Evolutionary conservation across 371 early-diverging fungal genomes (phyloP).

Genomic region (Rhizopus delemar): DNA sequence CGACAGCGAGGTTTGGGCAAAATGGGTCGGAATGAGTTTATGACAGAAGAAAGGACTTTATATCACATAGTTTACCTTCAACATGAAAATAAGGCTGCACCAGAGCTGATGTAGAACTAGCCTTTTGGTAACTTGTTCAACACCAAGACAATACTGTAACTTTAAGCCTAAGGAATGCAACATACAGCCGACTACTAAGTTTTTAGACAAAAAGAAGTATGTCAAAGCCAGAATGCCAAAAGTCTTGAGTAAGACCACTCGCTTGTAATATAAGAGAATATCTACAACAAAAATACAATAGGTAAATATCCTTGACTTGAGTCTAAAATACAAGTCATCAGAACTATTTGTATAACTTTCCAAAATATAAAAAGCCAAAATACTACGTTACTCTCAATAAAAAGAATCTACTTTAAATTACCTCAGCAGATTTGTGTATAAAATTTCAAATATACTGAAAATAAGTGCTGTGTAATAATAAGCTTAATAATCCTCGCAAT

Average conservation of each 20-base stretch:
- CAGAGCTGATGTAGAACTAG: conserved; percentile 8
- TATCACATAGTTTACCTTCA: conserved; percentile 12
- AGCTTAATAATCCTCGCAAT: no score
- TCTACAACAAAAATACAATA: conserved; percentile 7
- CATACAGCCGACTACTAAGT: conserved; percentile 9
- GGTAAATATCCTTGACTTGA: conserved; percentile 2
- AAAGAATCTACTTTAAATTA: no score
- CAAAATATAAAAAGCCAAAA: no score
- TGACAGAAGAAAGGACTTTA: conserved; percentile 7
- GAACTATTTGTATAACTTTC: background rate
- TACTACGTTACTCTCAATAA: no score
- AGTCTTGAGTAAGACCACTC: conserved; percentile 6
- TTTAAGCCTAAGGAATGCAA: conserved; percentile 8
- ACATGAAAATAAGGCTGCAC: conserved; percentile 4
- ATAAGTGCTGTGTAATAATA: no score
- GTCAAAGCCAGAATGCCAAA: conserved; percentile 6
- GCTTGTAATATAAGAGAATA: conserved; percentile 6
- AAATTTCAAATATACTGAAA: no score
- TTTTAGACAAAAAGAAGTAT: conserved; percentile 2
- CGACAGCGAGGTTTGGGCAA: conserved; percentile 7
- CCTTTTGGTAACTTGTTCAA: conserved; percentile 4
- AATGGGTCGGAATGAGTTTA: conserved; percentile 8
- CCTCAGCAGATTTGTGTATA: no score
- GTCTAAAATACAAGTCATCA: conserved; percentile 5
- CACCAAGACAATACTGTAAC: background rate